Conservation (phyloP, 2,329 filamentous ascomycete species). For the Pestalotiopsis sp. region DNA sequence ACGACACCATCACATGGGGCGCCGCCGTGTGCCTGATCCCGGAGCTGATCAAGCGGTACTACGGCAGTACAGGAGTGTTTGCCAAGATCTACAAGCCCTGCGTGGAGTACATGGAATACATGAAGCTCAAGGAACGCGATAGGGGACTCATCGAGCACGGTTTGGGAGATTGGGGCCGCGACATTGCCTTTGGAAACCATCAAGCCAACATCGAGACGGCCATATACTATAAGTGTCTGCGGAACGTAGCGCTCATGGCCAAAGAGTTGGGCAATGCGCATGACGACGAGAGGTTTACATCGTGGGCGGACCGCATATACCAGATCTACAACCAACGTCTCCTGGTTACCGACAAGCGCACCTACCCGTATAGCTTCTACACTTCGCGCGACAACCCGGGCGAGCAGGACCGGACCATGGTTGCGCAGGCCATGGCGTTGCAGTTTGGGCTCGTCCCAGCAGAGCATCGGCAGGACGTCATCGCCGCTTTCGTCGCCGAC, state of each 20-base stretch:
- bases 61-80: conserved; percentile 40
- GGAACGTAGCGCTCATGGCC: conserved; percentile 38
- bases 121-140: conserved; percentile 39
- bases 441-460: conserved; percentile 2
- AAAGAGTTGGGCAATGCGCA: conserved; percentile 26
- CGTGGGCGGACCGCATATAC: conserved; percentile 4
- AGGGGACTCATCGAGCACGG: conserved; percentile 45
- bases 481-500: conserved; percentile 5
- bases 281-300: neutral
- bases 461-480: neutral
- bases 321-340: neutral
- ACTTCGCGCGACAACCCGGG: conserved; percentile 4
- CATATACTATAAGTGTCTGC: conserved; percentile 43
- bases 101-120: conserved; percentile 44
- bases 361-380: conserved; percentile 5
- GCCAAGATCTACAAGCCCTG: conserved; percentile 39
- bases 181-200: conserved; percentile 44
- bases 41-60: conserved; percentile 41
- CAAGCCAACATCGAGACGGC: conserved; percentile 49
- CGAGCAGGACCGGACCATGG: conserved; percentile 1
- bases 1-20: conserved; percentile 49
- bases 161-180: conserved; percentile 45
- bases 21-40: conserved; percentile 40
- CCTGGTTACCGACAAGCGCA: neutral
- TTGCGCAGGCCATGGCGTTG: conserved; percentile 6